A percentile compares a stretch with the other conserved stretches of the same genome.
Evolutionary conservation across 2,329 filamentous ascomycete species (phyloP).

Genomic region (Catunica adiposa): DNA sequence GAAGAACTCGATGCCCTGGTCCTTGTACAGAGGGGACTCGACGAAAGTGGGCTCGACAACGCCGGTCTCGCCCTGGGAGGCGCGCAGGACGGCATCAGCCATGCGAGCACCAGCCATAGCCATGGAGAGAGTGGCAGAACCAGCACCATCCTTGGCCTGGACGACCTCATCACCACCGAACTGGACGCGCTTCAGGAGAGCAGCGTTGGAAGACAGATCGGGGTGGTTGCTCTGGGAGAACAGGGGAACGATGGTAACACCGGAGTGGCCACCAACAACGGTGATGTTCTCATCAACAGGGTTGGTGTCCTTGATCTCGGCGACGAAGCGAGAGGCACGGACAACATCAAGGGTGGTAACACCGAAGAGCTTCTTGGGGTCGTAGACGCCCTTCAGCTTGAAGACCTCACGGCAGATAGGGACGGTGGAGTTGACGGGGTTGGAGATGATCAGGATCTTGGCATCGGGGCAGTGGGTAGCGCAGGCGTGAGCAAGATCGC

Average conservation of each 20-base stretch:
- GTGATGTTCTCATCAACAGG: conserved; percentile 86
- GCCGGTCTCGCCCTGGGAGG: conserved; percentile 82
- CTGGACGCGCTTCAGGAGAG: conserved; percentile 86
- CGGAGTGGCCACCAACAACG: conserved; percentile 92
- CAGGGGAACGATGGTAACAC: conserved; percentile 94
- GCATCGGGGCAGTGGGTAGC: conserved; percentile 79
- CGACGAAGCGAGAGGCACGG: conserved; percentile 94
- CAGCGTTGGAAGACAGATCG: conserved; percentile 60
- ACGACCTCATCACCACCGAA: conserved; percentile 99
- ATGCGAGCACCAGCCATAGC: conserved; percentile 77
- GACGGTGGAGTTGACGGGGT: conserved; percentile 99
- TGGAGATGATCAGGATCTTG: conserved; percentile 94
- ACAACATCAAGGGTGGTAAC: conserved; percentile 98
- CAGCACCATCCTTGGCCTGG: conserved; percentile 95
- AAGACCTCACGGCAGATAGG: conserved; percentile 94
- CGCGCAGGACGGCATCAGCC: conserved; percentile 86
- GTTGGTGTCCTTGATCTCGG: conserved; percentile 79
- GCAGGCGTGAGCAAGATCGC: conserved; percentile 88
- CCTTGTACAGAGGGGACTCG: conserved; percentile 94
- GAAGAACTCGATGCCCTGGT: conserved; percentile 96
- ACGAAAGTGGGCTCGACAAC: conserved; percentile 94
- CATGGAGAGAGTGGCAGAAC: conserved; percentile 96
- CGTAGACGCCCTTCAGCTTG: conserved; percentile 91
- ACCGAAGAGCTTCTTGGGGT: conserved; percentile 97
- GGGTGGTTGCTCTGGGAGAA: conserved; percentile 86